Evolutionary conservation across 139 green algal genomes (phyloP).

Genomic region (Volvox africanus): DNA sequence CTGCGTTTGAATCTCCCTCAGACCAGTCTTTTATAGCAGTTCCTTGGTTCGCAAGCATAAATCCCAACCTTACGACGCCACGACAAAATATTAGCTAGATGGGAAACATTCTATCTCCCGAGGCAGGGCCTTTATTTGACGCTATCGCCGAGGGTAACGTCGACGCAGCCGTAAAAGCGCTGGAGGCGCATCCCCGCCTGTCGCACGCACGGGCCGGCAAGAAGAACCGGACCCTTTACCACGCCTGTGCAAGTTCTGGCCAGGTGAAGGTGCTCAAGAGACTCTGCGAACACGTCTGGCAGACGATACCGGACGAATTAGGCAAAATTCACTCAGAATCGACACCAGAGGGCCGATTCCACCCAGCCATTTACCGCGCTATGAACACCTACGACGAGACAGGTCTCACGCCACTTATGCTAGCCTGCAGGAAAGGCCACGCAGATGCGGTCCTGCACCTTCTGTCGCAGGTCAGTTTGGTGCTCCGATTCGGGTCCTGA

Average conservation of each 20-base stretch:
- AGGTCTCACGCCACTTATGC: conserved; percentile 13
- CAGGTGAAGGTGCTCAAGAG: not conserved
- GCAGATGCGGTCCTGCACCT: not conserved
- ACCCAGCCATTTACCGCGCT: not conserved
- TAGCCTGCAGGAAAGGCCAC: conserved; percentile 31
- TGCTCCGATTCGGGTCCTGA: not conserved
- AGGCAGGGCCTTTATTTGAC: not conserved
- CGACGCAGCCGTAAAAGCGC: not conserved
- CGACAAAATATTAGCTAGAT: not conserved
- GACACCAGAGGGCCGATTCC: not conserved
- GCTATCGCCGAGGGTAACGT: conserved; percentile 1
- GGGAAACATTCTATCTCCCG: not conserved
- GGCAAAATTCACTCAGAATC: not conserved
- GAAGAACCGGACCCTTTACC: not conserved
- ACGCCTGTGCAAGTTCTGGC: not conserved
- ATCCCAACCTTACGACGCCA: no score
- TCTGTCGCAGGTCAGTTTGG: conserved; percentile 11
- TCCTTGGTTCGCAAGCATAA: no score
- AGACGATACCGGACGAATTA: not conserved
- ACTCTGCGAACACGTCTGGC: not conserved
- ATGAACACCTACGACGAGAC: conserved; percentile 1
- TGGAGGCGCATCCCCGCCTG: not conserved
- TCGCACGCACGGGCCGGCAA: not conserved
- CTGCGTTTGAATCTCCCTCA: no score
- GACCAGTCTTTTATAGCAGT: no score